phyloP scores from a whole-genome alignment of 768 basidiomycete species.

The Lactarius quietus region DNA sequence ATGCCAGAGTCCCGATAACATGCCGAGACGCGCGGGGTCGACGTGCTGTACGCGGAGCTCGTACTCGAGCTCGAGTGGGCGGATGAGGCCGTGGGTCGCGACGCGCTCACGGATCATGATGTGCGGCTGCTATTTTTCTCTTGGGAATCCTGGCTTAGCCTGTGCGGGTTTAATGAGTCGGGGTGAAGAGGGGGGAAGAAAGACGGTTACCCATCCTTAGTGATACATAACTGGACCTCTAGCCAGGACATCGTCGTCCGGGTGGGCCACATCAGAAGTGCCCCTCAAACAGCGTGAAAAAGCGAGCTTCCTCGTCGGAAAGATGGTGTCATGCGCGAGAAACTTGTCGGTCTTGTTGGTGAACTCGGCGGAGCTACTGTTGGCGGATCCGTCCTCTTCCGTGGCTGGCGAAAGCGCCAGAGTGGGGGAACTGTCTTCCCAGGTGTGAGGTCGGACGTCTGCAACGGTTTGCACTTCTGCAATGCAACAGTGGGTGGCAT shows the following conservation, averaged over 20 bases:
- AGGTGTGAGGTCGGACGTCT: neutral
- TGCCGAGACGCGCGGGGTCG: constrained; percentile 62
- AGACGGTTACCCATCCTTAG: constrained; percentile 41
- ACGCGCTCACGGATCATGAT: constrained; percentile 94
- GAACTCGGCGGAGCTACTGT: neutral
- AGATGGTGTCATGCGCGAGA: neutral
- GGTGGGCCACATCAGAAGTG: constrained; percentile 6
- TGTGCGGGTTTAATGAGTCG: neutral
- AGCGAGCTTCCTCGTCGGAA: constrained; percentile 4
- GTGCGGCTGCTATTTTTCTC: constrained; percentile 37
- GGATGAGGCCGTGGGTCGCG: constrained; percentile 70
- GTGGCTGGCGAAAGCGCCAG: no score
- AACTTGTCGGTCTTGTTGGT: neutral
- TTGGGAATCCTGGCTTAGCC: neutral
- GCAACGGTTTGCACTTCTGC: neutral
- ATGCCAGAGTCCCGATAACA: constrained; percentile 66
- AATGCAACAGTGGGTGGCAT: constrained; percentile 31
- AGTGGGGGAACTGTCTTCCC: neutral
- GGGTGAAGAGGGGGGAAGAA: neutral
- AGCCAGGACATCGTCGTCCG: constrained; percentile 37
- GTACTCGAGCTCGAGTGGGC: constrained; percentile 68
- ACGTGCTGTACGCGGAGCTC: constrained; percentile 66
- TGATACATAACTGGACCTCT: constrained; percentile 60
- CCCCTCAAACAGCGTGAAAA: neutral
- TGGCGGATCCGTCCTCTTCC: neutral